These are phyloP conservation scores for Cyclanthera cordifolia DNA, from an alignment of 306 rosid genomes.

Conservation along the genomic window DNA sequence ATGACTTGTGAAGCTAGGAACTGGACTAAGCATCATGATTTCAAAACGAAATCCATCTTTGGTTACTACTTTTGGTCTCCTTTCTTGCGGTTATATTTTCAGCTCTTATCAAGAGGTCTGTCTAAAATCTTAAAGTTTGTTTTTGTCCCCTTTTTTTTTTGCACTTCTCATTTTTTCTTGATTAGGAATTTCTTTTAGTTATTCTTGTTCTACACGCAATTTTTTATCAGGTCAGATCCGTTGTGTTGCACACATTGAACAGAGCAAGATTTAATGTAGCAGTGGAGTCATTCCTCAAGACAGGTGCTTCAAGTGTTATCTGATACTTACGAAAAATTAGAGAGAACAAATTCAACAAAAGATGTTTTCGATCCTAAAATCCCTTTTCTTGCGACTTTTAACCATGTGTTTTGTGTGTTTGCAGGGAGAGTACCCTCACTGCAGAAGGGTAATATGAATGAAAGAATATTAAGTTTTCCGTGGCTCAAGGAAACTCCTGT, in stretches of 20 bases:
- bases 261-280: constrained; percentile 81
- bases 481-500: constrained; percentile 78
- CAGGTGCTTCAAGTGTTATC: constrained; percentile 43
- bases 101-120: constrained; percentile 91
- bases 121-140: constrained; percentile 5
- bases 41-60: constrained; percentile 81
- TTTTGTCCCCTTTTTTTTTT: constrained; percentile 9
- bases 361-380: background rate
- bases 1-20: constrained; percentile 71
- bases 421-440: constrained; percentile 79
- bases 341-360: background rate
- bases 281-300: constrained; percentile 67
- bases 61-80: constrained; percentile 68
- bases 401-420: constrained; percentile 16
- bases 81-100: constrained; percentile 82
- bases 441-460: constrained; percentile 71
- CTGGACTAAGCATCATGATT: constrained; percentile 79
- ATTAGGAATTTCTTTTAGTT: constrained; percentile 18
- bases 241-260: constrained; percentile 90
- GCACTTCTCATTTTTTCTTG: constrained; percentile 3
- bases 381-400: background rate
- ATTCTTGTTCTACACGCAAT: constrained; percentile 16
- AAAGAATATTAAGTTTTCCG: constrained; percentile 68
- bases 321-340: background rate
- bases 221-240: constrained; percentile 62